Evolutionary conservation across 139 green algal species (phyloP).

Genomic region (Coccomyxa sp.): DNA sequence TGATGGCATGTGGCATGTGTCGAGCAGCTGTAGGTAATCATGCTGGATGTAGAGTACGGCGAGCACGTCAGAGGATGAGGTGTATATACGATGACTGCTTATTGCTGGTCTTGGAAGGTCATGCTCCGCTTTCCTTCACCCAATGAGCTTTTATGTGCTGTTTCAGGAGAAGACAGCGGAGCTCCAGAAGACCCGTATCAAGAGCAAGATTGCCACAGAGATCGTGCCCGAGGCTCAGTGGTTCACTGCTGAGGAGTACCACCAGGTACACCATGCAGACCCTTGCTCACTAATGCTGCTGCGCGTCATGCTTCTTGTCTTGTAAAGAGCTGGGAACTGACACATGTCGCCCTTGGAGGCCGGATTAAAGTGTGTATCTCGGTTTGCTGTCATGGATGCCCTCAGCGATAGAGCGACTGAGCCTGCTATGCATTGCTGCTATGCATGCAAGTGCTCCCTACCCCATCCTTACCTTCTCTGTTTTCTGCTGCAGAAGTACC

Average conservation of each 20-base stretch:
- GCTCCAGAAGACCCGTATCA: not conserved
- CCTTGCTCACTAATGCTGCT: not conserved
- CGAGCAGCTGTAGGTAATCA: too few species aligned
- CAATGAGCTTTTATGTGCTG: not conserved
- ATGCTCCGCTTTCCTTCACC: too few species aligned
- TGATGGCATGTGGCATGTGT: too few species aligned
- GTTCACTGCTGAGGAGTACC: slow-evolving; percentile 25
- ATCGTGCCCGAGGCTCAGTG: slow-evolving; percentile 8
- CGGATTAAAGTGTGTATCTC: not conserved
- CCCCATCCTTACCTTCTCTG: too few species aligned
- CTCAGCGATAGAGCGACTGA: not conserved
- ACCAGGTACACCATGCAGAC: slow-evolving; percentile 3
- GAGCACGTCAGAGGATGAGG: too few species aligned
- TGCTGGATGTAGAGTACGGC: too few species aligned
- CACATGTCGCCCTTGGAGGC: too few species aligned
- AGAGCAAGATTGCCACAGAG: not conserved
- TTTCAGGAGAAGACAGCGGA: not conserved
- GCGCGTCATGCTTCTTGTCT: not conserved
- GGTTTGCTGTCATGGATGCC: not conserved
- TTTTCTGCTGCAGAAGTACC: too few species aligned
- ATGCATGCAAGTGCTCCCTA: too few species aligned
- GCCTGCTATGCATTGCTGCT: not conserved
- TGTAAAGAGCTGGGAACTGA: not conserved
- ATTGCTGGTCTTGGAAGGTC: too few species aligned
- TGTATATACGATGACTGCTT: too few species aligned